Evolutionary conservation across 225 moss, liverwort and hornwort genomes (phyloP), one percentile per base, ranked within the genome.

Genomic region (Rhytidiadelphus loreus): DNA sequence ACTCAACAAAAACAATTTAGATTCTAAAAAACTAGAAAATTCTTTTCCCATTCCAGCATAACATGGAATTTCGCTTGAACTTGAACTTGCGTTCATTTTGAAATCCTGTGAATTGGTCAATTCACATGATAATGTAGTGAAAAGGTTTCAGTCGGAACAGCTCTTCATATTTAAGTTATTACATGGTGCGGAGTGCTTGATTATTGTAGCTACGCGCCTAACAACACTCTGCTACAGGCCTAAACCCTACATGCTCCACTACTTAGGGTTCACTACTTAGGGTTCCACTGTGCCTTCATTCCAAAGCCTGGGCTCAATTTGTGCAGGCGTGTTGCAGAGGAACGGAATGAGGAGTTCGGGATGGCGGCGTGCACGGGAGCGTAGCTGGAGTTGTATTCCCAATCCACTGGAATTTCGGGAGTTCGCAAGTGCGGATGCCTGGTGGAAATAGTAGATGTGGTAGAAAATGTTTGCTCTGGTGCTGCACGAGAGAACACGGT

Each of bases 141-240:
- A 68, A n/a, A 22, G n/a, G 11, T 20, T 65, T 5, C 20, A 19
- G 6, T 65, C 6, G 6, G 1, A 8, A 12, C 11, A 5, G 5
- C 5, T 3, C 37, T 35, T 64, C 19, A 12, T 21, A 37, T 66
- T 37, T 20, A 11, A 1, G n/a, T n/a, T n/a, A 2, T 2, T 65
- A 3, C 11, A 6, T 5, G 20, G 6, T 3, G 1, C 11, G 37
- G 0, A 2, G 1, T 6, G 3, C 3, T 2, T 37, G 3, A 3
- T 35, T 37, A 37, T 65, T 65, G 6, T 65, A 65, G 65, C 11
- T 65, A 20, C 6, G 6, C 2, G 5, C 35, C 64, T 35, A 65
- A 35, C 5, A 4, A 3, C 20, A 8, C 65, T 37, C 20, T 3
- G 1, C 37, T 66, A 11, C 1, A 37, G 21, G 21, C 66, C 12